A percentile compares a stretch with the other conserved stretches of the same genome.
These are phyloP conservation scores for Ganoderma boninense DNA, from an alignment of 1,284 basidiomycete genomes.

Conservation along the genomic window DNA sequence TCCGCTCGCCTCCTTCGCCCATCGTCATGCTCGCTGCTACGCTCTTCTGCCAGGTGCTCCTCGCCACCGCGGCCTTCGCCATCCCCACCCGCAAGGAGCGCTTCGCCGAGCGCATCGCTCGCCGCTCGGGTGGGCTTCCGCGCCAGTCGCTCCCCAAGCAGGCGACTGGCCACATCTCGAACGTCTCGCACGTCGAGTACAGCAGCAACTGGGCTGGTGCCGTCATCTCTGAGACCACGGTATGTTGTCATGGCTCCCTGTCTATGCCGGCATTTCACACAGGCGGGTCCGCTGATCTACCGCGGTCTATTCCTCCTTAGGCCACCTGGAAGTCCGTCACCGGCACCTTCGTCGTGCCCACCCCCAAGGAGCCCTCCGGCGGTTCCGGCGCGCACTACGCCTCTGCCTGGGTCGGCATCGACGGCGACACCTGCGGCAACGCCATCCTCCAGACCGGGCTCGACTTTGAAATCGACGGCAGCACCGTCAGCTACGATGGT, in stretches of 20 bases:
- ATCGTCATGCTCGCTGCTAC: slow-evolving; percentile 28
- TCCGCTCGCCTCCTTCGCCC: slow-evolving; percentile 19
- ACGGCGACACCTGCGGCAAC: slow-evolving; percentile 30
- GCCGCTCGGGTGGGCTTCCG: slow-evolving; percentile 22
- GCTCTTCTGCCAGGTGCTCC: slow-evolving; percentile 32
- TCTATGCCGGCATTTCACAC: not conserved
- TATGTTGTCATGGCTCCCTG: slow-evolving; percentile 14
- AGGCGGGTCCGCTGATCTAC: not conserved
- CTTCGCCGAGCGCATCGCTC: slow-evolving; percentile 28
- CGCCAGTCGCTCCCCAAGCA: slow-evolving; percentile 31
- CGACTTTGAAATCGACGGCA: slow-evolving; percentile 38
- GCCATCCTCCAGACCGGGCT: slow-evolving; percentile 38
- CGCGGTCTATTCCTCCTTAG: slow-evolving; percentile 18
- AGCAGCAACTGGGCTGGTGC: slow-evolving; percentile 41
- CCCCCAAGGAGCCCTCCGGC: slow-evolving; percentile 36
- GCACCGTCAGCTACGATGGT: slow-evolving; percentile 38
- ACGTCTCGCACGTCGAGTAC: slow-evolving; percentile 34
- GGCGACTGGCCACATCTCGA: slow-evolving; percentile 12
- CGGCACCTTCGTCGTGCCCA: slow-evolving; percentile 44
- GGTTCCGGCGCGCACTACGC: slow-evolving; percentile 36
- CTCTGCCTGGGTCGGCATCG: slow-evolving; percentile 37
- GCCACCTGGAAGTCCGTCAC: slow-evolving; percentile 40
- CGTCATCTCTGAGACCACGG: slow-evolving; percentile 30
- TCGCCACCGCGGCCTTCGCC: slow-evolving; percentile 33
- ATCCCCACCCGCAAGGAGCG: slow-evolving; percentile 31